Conservation (phyloP, 2,329 filamentous ascomycete species). For the Cercospora brassicicola region DNA sequence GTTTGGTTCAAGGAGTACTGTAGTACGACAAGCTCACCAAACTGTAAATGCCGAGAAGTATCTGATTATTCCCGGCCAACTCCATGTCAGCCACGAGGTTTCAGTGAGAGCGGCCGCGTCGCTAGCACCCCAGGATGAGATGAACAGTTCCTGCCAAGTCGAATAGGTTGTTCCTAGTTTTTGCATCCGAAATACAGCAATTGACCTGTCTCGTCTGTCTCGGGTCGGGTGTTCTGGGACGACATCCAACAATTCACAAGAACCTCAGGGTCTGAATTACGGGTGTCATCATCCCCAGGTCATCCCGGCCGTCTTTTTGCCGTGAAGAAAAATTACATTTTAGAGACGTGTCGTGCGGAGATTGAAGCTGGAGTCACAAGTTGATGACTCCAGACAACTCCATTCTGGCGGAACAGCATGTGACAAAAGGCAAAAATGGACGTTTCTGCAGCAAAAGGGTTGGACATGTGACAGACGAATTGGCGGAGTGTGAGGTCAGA, state of each 20-base stretch:
- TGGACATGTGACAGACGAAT: background rate
- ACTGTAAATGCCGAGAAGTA: no score
- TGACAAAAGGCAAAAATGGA: background rate
- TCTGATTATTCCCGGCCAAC: no score
- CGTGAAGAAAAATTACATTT: background rate
- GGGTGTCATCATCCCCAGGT: background rate
- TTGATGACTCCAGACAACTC: background rate
- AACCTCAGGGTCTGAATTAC: background rate
- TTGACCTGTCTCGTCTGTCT: background rate
- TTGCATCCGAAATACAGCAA: background rate
- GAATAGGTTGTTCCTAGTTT: background rate
- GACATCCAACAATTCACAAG: background rate
- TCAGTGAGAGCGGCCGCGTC: no score
- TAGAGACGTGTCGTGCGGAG: background rate
- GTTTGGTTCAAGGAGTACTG: no score
- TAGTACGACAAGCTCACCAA: no score
- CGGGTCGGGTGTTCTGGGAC: background rate
- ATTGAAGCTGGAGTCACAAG: background rate
- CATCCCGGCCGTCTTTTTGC: background rate
- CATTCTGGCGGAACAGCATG: background rate
- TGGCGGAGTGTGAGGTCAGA: constrained; percentile 1
- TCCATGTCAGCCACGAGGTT: no score
- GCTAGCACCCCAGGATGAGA: no score
- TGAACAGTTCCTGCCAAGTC: no score
- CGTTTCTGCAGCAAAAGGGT: no score